Base-by-base conservation (phyloP, 345 rosid species). In the Arabidopsis suecica region DNA sequence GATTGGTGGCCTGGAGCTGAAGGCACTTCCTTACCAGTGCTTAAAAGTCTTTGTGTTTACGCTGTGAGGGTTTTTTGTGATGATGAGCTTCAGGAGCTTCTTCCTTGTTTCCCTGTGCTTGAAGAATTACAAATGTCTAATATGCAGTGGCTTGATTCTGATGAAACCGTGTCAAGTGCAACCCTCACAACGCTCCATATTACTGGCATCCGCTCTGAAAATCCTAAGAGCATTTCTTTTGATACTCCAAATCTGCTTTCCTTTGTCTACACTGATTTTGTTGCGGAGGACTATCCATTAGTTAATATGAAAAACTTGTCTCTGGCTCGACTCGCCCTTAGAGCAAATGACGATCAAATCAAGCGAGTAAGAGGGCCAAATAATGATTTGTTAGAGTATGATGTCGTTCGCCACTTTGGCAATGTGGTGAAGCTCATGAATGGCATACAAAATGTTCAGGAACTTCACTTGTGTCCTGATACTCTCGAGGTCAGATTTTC, bases 381-480 rank as follows among this genome's bases (percentile, higher is more conserved):
- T 4, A 47, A 23, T 30, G 1, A 25, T 47, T 71, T 28, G 60
- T 9, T 3, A 14, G 75, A 37, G 10, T 9, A 53, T 37, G 68
- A 71, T 37, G 32, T 25, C 37, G 68, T 60, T 37, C 50, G 2
- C 11, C 30, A 3, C 12, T 72, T 72, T 28, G 33, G 51, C 37
- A 72, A 72, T 37, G 68, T 51, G 7, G 61, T 50, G 4, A 72
- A 72, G 68, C 76, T 72, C 51, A 72, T 72, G 61, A 61, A 50
- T 16, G 76, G 68, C 20, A 2, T 61, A 10, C 40, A 12, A 40
- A 61, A 72, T 62, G 76, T 72, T 50, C 20, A 12, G 33, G 13
- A 38, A 18, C 68, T 72, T 72, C 33, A 16, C 41, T 50, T 61
- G 61, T 30, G 16, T 50, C 23, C 51, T 18, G 68, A 50, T 50